Base-by-base conservation (phyloP, 148 eudicot species). In the Spergularia bocconei region DNA sequence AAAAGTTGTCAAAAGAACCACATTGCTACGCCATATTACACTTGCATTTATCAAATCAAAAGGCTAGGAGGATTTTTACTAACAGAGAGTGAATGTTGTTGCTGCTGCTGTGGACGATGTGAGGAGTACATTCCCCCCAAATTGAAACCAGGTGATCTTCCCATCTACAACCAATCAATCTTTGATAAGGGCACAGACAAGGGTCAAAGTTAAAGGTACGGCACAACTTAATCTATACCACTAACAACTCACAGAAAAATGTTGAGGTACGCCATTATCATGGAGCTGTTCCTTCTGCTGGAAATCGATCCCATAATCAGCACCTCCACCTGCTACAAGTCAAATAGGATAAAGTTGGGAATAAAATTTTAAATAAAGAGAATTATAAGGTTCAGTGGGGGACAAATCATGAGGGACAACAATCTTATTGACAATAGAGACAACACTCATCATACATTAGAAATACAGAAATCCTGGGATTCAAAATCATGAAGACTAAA, bases 261-360 rank as follows among this genome's bases (percentile, higher is more conserved):
- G 91, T 56, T 86, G 95, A 41, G 97, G 84, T 77, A 86, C 80
- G 19, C 84, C 80, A 84, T 73, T 86, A 67, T 94, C 98, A 77
- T 88, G 98, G 73, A 86, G 88, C 65, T 90, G 98, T 66, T 94
- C 98, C 79, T 91, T 94, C 78, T 90, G 89, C 80, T 91, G 98
- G 72, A 90, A 69, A 77, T 94, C 98, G 86, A 91, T 87, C 20
- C 86, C 85, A 81, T 81, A 94, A 69, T 91, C 97, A 71, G 88
- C 85, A 87, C 84, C 87, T 41, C 97, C 96, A 80, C 97, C 98
- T 94, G 81, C 72, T 20, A 48, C 23, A 1, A 76, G 19, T 75
- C 65, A 71, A 44, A 56, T 53, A 48, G 36, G 13, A 29, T 29
- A 39, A 69, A 21, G 11, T 21, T 15, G 51, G n/a, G n/a, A n/a